These are phyloP conservation scores for Talaromyces sp. DNA, from an alignment of 2,329 filamentous ascomycete genomes.

Conservation along the genomic window DNA sequence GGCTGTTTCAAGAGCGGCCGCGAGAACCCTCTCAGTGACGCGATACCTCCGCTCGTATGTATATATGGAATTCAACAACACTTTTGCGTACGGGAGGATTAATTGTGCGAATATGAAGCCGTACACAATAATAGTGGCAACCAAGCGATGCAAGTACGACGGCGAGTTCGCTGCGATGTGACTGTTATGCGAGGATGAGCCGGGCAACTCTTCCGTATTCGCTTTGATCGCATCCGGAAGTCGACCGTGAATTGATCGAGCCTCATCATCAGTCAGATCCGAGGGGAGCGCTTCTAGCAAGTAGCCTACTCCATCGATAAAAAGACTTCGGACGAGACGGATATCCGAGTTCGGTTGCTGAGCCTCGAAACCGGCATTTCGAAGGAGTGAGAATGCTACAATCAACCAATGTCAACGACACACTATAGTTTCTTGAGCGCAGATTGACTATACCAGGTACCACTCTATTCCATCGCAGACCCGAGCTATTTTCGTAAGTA, in stretches of 20 bases:
- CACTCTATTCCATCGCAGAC: slow-evolving; percentile 36
- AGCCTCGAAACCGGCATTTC: slow-evolving; percentile 35
- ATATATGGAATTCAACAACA: slow-evolving; percentile 54
- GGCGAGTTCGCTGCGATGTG: slow-evolving; percentile 11
- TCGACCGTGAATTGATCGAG: slow-evolving; percentile 26
- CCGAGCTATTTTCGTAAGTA: slow-evolving; percentile 32
- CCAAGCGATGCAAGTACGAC: slow-evolving; percentile 58
- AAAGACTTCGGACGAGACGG: slow-evolving; percentile 33
- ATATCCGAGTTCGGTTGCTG: slow-evolving; percentile 32
- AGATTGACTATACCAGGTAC: slow-evolving; percentile 29
- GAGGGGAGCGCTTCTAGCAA: slow-evolving; percentile 36
- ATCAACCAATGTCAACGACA: not conserved
- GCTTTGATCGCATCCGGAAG: slow-evolving; percentile 26
- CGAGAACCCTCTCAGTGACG: slow-evolving; percentile 58
- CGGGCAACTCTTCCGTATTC: not conserved
- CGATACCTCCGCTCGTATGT: slow-evolving; percentile 65
- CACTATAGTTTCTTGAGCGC: not conserved
- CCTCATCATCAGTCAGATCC: slow-evolving; percentile 32
- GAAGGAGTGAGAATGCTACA: slow-evolving; percentile 36
- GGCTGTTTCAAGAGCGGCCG: slow-evolving; percentile 51
- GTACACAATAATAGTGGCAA: slow-evolving; percentile 57
- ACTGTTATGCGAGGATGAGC: not conserved
- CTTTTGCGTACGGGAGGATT: slow-evolving; percentile 59
- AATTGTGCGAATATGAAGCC: slow-evolving; percentile 60
- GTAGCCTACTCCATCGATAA: slow-evolving; percentile 38